Evolutionary conservation across 2,329 filamentous ascomycete genomes (phyloP), one percentile per base, ranked within the genome.

Genomic region (Diaporthe velutina): DNA sequence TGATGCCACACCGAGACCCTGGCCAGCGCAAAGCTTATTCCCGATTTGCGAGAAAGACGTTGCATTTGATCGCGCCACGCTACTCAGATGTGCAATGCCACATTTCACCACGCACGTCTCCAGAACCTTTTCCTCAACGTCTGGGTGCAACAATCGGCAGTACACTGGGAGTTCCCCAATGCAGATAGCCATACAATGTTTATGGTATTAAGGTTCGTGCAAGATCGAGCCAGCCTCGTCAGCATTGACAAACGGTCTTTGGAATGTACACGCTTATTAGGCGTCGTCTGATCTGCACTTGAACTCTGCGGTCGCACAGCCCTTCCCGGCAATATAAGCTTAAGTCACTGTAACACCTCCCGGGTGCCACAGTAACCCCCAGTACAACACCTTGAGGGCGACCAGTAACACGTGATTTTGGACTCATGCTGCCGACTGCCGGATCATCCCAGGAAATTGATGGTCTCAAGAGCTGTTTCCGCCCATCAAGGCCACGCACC

Each of bases 251-350:
- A 52, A 17, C 8, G 48, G 45, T 28, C 22, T 4, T 25, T 17
- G 33, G 19, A 40, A 13, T 68, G 22, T 40, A 40, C 48, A 22
- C 22, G 57, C 22, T 8, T 35, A 7, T 67, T 25, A 28, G 22
- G 33, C 1, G 64, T 52, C 64, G 64, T 68, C 64, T 68, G 64
- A 68, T 68, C 15, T 68, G 64, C 48, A 38, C 33, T 40, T 54
- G 64, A 68, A 68, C 48, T 54, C 48, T 68, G 45, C 33, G 64
- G 48, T 48, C 64, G 64, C 64, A 68, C 64, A 68, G 64, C 64
- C 64, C 33, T 54, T 68, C 45, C 45, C 48, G 64, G 64, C 33
- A 68, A 68, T 40, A 68, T 68, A 68, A 68, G 64, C 64, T 52
- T 68, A 68, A 68, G 33, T 40, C 64, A 68, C 64, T 40, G 64